Evolutionary conservation across 495 filamentous ascomycete species (phyloP), one percentile per base, ranked within the genome.

Genomic region (Aspergillus affinis): DNA sequence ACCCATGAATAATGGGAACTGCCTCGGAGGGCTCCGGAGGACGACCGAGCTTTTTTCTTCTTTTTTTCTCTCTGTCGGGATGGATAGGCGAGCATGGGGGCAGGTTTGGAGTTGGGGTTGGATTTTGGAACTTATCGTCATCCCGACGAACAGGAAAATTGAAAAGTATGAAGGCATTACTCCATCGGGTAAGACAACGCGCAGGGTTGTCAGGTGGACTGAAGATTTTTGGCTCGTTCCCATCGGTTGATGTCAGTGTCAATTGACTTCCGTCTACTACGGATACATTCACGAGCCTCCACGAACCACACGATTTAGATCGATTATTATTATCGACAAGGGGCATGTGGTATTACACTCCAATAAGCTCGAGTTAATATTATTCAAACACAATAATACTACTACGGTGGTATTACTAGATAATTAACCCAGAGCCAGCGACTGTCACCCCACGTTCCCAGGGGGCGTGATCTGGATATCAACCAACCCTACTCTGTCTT

Each of bases 21-120:
- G 20, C 13, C 17, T 58, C 61, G 56, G 55, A 52, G 46, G 51
- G 55, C 53, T 23, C 56, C 61, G 56, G 51, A 62, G 30, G 26
- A 52, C 44, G 27, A 23, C 55, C 61, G 56, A 57, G 47, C 2
- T 21, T 49, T 15, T 48, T 7, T 48, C 1, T 48, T 46, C 5
- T 46, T 18, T 46, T 18, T 2, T 18, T 46, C 44, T 48, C 12
- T 1, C 1, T 48, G 46, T 17, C 46, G 6, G 7, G 6, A n/a
- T 20, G 18, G 18, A 19, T 20, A 26, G 47, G 9, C 20, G 47
- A 20, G 19, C 21, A 26, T 49, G 47, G 21, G 47, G 18, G 47
- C 47, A 49, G 36, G 10, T 41, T 41, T 41, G 32, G 48, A 32
- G 45, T 8, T 57, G 44, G 50, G 23, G 29, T 36, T 29, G 55